A percentile compares a stretch with the other conserved stretches of the same genome.
Evolutionary conservation across 2,329 filamentous ascomycete species (phyloP).

Genomic region (Pezicula radicicola): DNA sequence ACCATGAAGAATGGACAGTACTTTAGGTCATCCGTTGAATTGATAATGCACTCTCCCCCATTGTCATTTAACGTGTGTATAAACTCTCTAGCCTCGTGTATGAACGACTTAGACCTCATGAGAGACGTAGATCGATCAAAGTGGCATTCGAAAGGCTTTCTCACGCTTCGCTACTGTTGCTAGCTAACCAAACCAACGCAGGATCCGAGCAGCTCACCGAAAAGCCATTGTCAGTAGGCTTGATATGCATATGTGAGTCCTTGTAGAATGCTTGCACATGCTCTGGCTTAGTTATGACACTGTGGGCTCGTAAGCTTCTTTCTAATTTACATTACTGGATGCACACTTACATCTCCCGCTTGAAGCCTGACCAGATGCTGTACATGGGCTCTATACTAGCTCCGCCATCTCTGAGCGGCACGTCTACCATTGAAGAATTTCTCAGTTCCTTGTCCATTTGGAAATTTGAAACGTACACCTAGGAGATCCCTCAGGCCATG

Average conservation of each 20-base stretch:
- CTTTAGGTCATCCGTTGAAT: conserved; percentile 20
- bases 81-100: neutral
- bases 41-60: conserved; percentile 8
- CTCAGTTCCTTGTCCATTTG: conserved; percentile 35
- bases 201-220: conserved; percentile 37
- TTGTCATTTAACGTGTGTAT: conserved; percentile 10
- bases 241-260: conserved; percentile 41
- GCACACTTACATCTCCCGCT: conserved; percentile 34
- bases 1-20: conserved; percentile 35
- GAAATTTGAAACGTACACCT: conserved; percentile 26
- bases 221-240: conserved; percentile 39
- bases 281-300: conserved; percentile 32
- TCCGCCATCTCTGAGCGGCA: conserved; percentile 31
- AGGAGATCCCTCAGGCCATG: conserved; percentile 6
- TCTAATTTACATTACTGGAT: too few species aligned
- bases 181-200: conserved; percentile 40
- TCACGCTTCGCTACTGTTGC: conserved; percentile 25
- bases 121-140: neutral
- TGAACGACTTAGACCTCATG: neutral
- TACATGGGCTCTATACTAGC: conserved; percentile 33
- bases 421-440: conserved; percentile 37
- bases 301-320: conserved; percentile 8
- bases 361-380: conserved; percentile 35
- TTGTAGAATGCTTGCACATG: conserved; percentile 35
- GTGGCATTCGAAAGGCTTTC: conserved; percentile 14